Evolutionary conservation across 2,329 filamentous ascomycete genomes (phyloP).

Genomic region (Plenodomus lindquistii): DNA sequence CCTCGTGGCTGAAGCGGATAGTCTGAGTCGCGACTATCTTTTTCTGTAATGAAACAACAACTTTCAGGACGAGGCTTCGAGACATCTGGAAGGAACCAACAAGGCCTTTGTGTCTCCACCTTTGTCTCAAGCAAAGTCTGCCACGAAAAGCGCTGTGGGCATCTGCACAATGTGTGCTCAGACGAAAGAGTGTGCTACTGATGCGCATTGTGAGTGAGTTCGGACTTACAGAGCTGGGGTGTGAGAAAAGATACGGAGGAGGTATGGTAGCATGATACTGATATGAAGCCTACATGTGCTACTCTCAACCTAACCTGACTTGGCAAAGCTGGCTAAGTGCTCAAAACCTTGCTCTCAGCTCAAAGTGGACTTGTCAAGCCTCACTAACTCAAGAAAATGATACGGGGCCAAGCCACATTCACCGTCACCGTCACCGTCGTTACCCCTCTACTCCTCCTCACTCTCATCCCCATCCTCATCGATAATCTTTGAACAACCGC

Average conservation of each 20-base stretch:
- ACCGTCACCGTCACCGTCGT: background rate
- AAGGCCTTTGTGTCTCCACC: background rate
- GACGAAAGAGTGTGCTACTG: background rate
- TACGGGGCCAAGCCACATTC: background rate
- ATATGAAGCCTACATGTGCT: no score
- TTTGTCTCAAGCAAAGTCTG: background rate
- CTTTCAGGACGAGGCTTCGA: slow-evolving; percentile 3
- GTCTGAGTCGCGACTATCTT: slow-evolving; percentile 4
- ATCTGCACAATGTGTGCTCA: background rate
- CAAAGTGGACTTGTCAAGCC: background rate
- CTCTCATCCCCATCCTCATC: slow-evolving; percentile 13
- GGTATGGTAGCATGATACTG: no score
- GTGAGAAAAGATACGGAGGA: no score
- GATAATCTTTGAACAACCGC: slow-evolving; percentile 24
- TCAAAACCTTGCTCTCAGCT: background rate
- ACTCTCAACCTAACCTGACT: no score
- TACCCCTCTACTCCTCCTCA: slow-evolving; percentile 17
- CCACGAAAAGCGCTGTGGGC: background rate
- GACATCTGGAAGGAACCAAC: slow-evolving; percentile 8
- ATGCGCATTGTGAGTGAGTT: background rate
- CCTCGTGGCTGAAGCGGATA: background rate
- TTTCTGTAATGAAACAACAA: slow-evolving; percentile 5
- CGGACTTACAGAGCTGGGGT: no score
- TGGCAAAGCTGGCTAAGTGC: no score
- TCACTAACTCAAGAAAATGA: background rate